A percentile compares a stretch with the other conserved stretches of the same genome.
phyloP scores from a whole-genome alignment of 441 rosid genomes.

The Geranium incanum region DNA sequence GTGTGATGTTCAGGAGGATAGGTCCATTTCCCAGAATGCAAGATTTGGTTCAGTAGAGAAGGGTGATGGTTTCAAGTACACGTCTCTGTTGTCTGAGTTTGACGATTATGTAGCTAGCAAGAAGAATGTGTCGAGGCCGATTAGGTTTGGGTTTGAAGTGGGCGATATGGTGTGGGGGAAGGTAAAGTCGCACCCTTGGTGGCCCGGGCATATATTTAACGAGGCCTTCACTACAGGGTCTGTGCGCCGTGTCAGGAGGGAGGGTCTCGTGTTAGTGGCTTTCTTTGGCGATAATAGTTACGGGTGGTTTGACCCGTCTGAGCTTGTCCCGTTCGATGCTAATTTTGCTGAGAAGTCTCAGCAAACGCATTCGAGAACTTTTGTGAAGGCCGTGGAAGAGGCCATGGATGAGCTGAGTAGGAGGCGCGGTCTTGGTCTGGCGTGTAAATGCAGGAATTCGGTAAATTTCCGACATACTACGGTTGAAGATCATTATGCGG shows the following conservation, averaged over 20 bases:
- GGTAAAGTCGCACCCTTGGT: conserved; percentile 97
- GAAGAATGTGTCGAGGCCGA: conserved; percentile 54
- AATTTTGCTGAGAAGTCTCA: conserved; percentile 60
- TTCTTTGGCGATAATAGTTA: conserved; percentile 95
- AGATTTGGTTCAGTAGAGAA: conserved; percentile 10
- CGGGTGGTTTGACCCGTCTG: conserved; percentile 97
- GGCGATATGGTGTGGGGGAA: conserved; percentile 99
- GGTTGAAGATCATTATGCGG: conserved; percentile 60
- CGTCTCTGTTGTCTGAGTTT: conserved; percentile 62
- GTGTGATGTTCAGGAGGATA: neutral
- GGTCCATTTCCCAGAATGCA: conserved; percentile 15
- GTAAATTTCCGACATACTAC: conserved; percentile 56
- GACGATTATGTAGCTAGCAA: conserved; percentile 84
- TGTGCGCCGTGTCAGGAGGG: conserved; percentile 69
- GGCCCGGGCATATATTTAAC: conserved; percentile 96
- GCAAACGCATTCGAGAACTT: conserved; percentile 55
- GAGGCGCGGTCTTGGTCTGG: conserved; percentile 66
- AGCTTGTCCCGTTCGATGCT: conserved; percentile 70
- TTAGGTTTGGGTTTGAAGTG: conserved; percentile 72
- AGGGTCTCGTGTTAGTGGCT: conserved; percentile 79
- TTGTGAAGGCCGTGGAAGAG: conserved; percentile 84
- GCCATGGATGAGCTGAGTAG: conserved; percentile 78
- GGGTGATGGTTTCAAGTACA: conserved; percentile 28
- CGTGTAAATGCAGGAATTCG: conserved; percentile 70
- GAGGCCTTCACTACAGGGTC: conserved; percentile 75